phyloP scores from a whole-genome alignment of 2,329 filamentous ascomycete species.

The Neofusicoccum laricinum region DNA sequence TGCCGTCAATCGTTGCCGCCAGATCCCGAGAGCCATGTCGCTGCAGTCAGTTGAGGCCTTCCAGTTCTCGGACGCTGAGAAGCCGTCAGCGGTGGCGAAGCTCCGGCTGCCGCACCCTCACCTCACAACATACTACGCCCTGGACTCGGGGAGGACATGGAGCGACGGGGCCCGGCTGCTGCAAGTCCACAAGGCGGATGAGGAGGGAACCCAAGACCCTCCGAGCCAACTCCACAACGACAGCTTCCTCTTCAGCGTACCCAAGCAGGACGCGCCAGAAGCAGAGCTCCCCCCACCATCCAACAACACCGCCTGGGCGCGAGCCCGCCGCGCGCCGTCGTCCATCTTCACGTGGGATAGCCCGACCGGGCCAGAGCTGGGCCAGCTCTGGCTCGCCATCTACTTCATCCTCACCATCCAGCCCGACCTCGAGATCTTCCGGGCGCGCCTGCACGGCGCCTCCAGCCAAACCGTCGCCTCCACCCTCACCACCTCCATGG shows the following conservation, averaged over 20 bases:
- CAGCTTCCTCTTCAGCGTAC: conserved; percentile 27
- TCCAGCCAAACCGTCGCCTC: conserved; percentile 39
- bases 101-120: conserved; percentile 31
- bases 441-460: conserved; percentile 40
- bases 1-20: neutral
- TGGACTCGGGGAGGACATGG: neutral
- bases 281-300: conserved; percentile 28
- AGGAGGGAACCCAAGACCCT: conserved; percentile 22
- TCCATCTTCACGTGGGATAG: conserved; percentile 43
- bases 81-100: neutral
- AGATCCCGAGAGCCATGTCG: neutral
- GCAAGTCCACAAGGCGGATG: neutral
- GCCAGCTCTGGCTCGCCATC: conserved; percentile 47
- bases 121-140: conserved; percentile 30
- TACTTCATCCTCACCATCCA: conserved; percentile 46
- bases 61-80: neutral
- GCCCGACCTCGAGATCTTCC: conserved; percentile 45
- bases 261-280: neutral
- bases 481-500: conserved; percentile 27
- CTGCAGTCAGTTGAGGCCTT: neutral
- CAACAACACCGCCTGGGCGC: conserved; percentile 43
- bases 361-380: conserved; percentile 37
- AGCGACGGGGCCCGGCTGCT: neutral
- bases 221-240: conserved; percentile 29
- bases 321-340: conserved; percentile 44